Percentiles rank a stretch among this genome's conserved stretches.
These are phyloP conservation scores for Typha latifolia DNA, from an alignment of 176 grass and related monocot species.

Conservation along the genomic window DNA sequence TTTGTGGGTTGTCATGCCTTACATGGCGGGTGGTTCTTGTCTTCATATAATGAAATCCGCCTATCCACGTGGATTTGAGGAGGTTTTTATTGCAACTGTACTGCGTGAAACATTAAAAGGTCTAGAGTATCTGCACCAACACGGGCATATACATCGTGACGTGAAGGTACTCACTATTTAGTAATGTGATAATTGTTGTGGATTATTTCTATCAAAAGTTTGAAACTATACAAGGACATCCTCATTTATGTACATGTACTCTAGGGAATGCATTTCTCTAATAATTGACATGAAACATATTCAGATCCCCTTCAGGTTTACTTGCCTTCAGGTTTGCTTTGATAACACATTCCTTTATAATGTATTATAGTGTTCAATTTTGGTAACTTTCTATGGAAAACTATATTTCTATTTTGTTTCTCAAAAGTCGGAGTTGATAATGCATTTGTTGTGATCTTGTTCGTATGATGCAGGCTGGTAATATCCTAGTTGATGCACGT, in stretches of 20 bases:
- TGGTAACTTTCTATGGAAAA: no score
- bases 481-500: constrained; percentile 76
- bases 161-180: constrained; percentile 51
- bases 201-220: no score
- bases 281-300: no score
- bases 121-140: constrained; percentile 85
- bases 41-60: constrained; percentile 97
- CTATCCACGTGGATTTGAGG: constrained; percentile 63
- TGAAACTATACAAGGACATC: no score
- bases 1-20: constrained; percentile 94
- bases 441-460: neutral
- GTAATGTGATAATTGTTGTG: neutral
- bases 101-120: constrained; percentile 81
- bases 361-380: no score
- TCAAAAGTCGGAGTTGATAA: neutral
- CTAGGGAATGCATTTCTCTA: no score
- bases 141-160: constrained; percentile 90
- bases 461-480: constrained; percentile 62
- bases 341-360: no score
- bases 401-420: no score
- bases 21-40: constrained; percentile 86
- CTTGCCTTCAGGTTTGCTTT: no score
- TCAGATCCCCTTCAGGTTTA: no score
- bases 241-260: no score
- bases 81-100: constrained; percentile 71